A percentile compares a stretch with the other conserved stretches of the same genome.
Conservation (phyloP, 78 protist species). For the Cavenderia fasciculata region DNA sequence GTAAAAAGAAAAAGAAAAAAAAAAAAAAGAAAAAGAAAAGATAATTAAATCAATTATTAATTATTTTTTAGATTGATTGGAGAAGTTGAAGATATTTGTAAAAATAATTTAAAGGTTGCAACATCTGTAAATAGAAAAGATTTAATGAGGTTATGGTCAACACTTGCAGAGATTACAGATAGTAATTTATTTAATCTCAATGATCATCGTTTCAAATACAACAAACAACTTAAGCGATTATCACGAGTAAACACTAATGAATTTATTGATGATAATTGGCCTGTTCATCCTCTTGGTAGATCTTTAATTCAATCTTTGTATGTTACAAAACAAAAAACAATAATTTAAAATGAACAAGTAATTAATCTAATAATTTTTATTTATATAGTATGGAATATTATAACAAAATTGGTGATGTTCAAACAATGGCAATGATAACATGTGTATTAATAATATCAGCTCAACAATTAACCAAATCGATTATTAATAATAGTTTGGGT, state of each 20-base stretch:
- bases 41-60: background rate
- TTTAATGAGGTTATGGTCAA: conserved; percentile 47
- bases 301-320: conserved; percentile 40
- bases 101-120: conserved; percentile 21
- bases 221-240: background rate
- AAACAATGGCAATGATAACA: conserved; percentile 42
- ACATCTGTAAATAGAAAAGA: conserved; percentile 57
- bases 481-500: no score
- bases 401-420: conserved; percentile 60
- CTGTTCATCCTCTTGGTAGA: conserved; percentile 67
- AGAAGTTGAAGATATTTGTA: conserved; percentile 50
- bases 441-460: conserved; percentile 58
- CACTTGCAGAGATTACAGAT: conserved; percentile 34
- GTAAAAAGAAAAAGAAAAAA: background rate
- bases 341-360: background rate
- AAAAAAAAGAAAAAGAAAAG: background rate
- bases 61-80: conserved; percentile 23
- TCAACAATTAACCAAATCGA: background rate
- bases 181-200: conserved; percentile 5
- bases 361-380: background rate
- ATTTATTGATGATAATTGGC: conserved; percentile 43
- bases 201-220: conserved; percentile 3
- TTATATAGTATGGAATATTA: conserved; percentile 37
- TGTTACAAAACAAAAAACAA: background rate
- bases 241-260: background rate